Percentiles rank a stretch among this genome's conserved stretches.
Evolutionary conservation across 2,329 filamentous ascomycete genomes (phyloP).

Genomic region (Epichloe scottii): DNA sequence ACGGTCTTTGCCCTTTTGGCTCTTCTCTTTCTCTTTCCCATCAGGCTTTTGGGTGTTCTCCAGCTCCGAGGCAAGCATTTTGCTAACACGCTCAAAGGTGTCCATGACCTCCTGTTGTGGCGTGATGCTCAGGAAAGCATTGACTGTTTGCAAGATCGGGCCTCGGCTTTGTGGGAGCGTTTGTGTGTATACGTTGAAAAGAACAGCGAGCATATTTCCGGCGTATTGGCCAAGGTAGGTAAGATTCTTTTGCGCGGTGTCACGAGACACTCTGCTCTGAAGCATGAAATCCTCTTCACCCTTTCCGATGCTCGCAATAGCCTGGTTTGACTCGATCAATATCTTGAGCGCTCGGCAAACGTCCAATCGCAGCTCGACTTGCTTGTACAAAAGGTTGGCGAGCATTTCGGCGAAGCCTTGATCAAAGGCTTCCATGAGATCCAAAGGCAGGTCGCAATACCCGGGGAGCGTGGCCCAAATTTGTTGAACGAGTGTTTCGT

Average conservation of each 20-base stretch:
- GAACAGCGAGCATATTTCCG: conserved; percentile 80
- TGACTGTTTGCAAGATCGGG: conserved; percentile 86
- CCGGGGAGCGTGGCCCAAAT: conserved; percentile 90
- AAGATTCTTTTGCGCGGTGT: conserved; percentile 65
- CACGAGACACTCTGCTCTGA: conserved; percentile 66
- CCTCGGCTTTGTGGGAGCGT: conserved; percentile 87
- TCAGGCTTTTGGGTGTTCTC: conserved; percentile 34
- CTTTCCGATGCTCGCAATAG: conserved; percentile 56
- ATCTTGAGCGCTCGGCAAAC: conserved; percentile 78
- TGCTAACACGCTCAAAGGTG: conserved; percentile 78
- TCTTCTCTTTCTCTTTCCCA: conserved; percentile 56
- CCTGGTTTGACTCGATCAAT: conserved; percentile 83
- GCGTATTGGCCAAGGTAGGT: conserved; percentile 68
- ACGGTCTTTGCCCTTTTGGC: conserved; percentile 47
- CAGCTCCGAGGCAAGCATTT: conserved; percentile 67
- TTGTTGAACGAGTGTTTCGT: conserved; percentile 89
- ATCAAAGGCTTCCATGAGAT: conserved; percentile 66
- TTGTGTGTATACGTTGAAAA: conserved; percentile 99
- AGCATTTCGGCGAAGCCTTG: conserved; percentile 81
- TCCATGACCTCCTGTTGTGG: conserved; percentile 66
- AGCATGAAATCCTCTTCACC: conserved; percentile 61
- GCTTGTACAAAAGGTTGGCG: conserved; percentile 84
- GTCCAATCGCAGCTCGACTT: conserved; percentile 75
- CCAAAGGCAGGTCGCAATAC: conserved; percentile 85
- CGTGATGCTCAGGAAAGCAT: conserved; percentile 84